Base-by-base conservation (phyloP, 305 asterid species). In the Fraxinus nigra region DNA sequence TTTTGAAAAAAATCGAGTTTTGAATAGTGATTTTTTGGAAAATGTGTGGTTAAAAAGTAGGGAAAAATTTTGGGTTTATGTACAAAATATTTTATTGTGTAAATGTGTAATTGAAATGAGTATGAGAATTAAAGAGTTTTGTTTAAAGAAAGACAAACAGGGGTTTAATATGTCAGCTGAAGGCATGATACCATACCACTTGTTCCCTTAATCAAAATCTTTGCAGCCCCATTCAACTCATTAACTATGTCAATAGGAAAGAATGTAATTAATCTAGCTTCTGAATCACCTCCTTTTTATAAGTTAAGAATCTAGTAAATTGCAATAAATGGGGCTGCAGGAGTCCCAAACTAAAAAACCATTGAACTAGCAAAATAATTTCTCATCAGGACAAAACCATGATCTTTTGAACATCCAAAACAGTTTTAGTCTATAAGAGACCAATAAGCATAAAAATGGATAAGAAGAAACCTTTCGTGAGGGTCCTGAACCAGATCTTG, bases 401-500 rank as follows among this genome's bases (percentile, higher is more conserved):
- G 10, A 59, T 18, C 69, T 59, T 59, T n/a, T 18, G 11, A 37
- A 59, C 69, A 18, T 59, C 69, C 69, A 18, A 59, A n/a, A 7
- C 30, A 1, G 11, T 59, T 37, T 37, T 7, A 7, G 7, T 37
- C 43, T 0, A 7, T 54, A 54, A 54, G 30, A 18, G 30, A 59
- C 69, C 72, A 63, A 9, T 63, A 63, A 63, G 69, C 20, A 59
- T 63, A n/a, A 63, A 63, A 63, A 63, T 26, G 14, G 79, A 30
- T 20, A 74, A 38, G 48, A 38, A 78, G 77, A 70, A 80, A 91
- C 99, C 99, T 95, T 95, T 69, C 97, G 89, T 5, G 97, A 92
- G 76, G 92, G 89, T 82, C 97, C 97, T 38, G 95, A 95, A 80
- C 98, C 93, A 86, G 95, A 88, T 85, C 88, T 94, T 85, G 97